phyloP scores from a whole-genome alignment of 495 filamentous ascomycete species.

The Talaromyces stipitatus region DNA sequence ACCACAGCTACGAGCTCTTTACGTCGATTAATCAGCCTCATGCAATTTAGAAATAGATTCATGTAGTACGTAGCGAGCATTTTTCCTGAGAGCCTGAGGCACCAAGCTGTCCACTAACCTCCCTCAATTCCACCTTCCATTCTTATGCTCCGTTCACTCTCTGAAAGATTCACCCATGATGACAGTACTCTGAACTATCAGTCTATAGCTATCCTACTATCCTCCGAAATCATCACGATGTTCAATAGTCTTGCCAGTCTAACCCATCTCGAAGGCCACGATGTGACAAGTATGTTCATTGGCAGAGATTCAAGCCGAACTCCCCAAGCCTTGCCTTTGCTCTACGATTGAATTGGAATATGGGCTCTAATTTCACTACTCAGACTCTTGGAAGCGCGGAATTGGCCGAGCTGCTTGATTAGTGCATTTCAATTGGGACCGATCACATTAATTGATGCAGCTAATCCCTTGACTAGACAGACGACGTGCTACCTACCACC shows the following conservation, averaged over 20 bases:
- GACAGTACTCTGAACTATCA: no score
- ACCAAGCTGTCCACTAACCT: no score
- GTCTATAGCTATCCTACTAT: neutral
- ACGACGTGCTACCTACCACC: neutral
- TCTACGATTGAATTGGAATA: neutral
- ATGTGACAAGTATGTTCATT: neutral
- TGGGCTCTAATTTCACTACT: neutral
- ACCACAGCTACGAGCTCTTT: no score
- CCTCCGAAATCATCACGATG: neutral
- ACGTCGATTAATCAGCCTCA: no score
- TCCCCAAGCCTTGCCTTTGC: neutral
- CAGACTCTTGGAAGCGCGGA: neutral
- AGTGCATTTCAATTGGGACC: neutral
- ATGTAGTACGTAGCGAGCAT: no score
- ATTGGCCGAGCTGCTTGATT: neutral
- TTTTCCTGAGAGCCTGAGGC: no score
- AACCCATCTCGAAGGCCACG: neutral
- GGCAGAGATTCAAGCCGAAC: neutral
- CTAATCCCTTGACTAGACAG: neutral
- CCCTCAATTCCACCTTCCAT: no score
- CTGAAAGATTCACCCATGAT: no score
- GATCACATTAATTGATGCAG: slow-evolving; percentile 2
- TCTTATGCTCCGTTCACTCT: no score
- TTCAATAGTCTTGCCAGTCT: neutral
- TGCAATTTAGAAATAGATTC: no score